Percentiles rank a stretch among this genome's conserved stretches.
Evolutionary conservation across 2,329 filamentous ascomycete genomes (phyloP).

Genomic region (Eutypella sp.): DNA sequence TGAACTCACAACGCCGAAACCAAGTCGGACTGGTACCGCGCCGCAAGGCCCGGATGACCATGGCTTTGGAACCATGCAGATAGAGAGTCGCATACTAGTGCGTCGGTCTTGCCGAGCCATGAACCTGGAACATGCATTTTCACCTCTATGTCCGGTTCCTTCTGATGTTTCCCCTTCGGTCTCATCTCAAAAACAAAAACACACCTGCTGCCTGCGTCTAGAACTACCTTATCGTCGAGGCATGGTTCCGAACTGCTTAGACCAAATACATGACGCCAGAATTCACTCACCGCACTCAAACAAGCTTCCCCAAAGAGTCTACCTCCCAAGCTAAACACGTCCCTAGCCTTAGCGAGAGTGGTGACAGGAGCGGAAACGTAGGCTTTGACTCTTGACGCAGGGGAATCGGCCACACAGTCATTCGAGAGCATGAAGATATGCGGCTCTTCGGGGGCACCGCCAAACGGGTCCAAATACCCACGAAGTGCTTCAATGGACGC

Average conservation of each 20-base stretch:
- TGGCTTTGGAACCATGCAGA: constrained; percentile 5
- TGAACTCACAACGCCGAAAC: constrained; percentile 5
- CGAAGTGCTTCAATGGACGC: neutral
- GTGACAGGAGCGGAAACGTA: neutral
- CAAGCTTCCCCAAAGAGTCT: neutral
- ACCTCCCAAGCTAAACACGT: constrained; percentile 4
- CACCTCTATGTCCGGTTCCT: constrained; percentile 4
- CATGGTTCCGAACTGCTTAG: neutral
- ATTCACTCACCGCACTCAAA: neutral
- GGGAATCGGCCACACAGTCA: constrained; percentile 5
- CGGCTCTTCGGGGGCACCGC: neutral
- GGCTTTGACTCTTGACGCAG: constrained; percentile 4
- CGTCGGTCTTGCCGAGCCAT: constrained; percentile 5
- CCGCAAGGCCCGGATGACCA: constrained; percentile 4
- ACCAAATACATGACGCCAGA: constrained; percentile 4
- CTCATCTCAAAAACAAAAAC: constrained; percentile 4
- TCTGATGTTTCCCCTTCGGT: neutral
- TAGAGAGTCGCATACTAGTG: constrained; percentile 1
- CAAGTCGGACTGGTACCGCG: constrained; percentile 4
- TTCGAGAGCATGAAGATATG: constrained; percentile 4
- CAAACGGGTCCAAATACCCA: constrained; percentile 1
- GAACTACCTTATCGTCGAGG: neutral
- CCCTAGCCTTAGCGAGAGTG: constrained; percentile 4
- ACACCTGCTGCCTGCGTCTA: neutral
- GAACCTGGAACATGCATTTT: constrained; percentile 5